phyloP scores from a whole-genome alignment of 805 yeast genomes.

The Yarrowia deformans region DNA sequence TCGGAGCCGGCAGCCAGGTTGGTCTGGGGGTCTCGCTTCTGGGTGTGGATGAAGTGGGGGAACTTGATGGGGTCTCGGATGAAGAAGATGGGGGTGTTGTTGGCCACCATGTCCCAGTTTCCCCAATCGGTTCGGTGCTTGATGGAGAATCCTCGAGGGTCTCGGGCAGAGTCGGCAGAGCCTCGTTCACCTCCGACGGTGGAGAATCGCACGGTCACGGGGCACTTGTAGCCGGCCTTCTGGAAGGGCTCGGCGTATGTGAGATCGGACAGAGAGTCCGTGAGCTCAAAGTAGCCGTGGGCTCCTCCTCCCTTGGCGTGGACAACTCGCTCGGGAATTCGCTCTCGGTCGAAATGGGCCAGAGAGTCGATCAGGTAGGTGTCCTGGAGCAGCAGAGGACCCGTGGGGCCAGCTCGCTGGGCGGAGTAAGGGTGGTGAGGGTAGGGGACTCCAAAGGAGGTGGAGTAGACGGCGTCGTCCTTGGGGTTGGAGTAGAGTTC shows the following conservation, averaged over 20 bases:
- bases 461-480: constrained; percentile 36
- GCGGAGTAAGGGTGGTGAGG: constrained; percentile 41
- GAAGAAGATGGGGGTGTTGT: constrained; percentile 86
- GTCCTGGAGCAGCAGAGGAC: constrained; percentile 83
- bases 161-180: constrained; percentile 82
- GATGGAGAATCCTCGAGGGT: constrained; percentile 84
- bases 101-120: constrained; percentile 82
- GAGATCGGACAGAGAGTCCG: constrained; percentile 80
- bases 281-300: constrained; percentile 82
- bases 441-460: constrained; percentile 39
- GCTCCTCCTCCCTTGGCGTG: constrained; percentile 97
- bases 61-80: constrained; percentile 85
- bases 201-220: constrained; percentile 73
- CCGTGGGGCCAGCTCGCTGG: constrained; percentile 72
- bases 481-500: constrained; percentile 27
- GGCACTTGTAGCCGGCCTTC: constrained; percentile 75
- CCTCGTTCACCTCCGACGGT: constrained; percentile 89
- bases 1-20: constrained; percentile 64
- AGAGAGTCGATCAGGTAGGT: constrained; percentile 78
- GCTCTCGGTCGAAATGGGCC: constrained; percentile 88
- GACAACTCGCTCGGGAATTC: constrained; percentile 91
- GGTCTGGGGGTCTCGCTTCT: constrained; percentile 82
- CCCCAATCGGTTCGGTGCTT: constrained; percentile 86
- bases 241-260: constrained; percentile 72
- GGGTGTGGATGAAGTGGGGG: constrained; percentile 88